A percentile compares a stretch with the other conserved stretches of the same genome.
Evolutionary conservation across 345 rosid species (phyloP).

Genomic region (Physaria fendleri): DNA sequence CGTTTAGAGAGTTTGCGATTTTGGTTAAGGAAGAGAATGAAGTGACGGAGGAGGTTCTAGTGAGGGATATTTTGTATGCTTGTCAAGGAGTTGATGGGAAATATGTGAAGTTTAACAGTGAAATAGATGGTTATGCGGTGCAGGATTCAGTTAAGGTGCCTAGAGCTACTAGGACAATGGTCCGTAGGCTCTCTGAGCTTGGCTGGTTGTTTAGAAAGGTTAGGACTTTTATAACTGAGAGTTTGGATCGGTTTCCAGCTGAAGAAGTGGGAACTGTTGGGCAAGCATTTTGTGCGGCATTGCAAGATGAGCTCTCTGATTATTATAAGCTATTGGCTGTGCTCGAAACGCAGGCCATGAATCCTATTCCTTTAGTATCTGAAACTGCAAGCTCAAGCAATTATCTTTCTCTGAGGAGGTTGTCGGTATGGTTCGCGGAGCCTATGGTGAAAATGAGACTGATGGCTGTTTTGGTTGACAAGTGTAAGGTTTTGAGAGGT

Average conservation of each 20-base stretch:
- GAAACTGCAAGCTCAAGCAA: slow-evolving; percentile 54
- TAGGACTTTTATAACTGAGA: slow-evolving; percentile 59
- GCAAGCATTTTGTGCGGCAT: slow-evolving; percentile 93
- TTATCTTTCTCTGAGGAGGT: slow-evolving; percentile 79
- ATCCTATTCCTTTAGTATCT: slow-evolving; percentile 85
- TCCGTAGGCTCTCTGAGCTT: slow-evolving; percentile 81
- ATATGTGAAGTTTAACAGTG: slow-evolving; percentile 56
- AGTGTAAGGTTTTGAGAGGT: slow-evolving; percentile 82
- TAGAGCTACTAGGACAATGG: slow-evolving; percentile 59
- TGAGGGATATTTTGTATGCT: slow-evolving; percentile 86
- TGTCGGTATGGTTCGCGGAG: slow-evolving; percentile 89
- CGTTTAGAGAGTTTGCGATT: slow-evolving; percentile 65
- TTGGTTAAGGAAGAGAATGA: slow-evolving; percentile 82
- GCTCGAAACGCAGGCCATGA: slow-evolving; percentile 81
- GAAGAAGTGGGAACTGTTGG: slow-evolving; percentile 89
- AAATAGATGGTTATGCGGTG: slow-evolving; percentile 64
- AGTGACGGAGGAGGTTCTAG: slow-evolving; percentile 79
- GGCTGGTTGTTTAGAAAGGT: slow-evolving; percentile 97
- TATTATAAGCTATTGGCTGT: slow-evolving; percentile 88
- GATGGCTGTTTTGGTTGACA: slow-evolving; percentile 95
- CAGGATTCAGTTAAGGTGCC: slow-evolving; percentile 57
- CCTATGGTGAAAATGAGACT: slow-evolving; percentile 94
- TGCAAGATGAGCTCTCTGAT: slow-evolving; percentile 83
- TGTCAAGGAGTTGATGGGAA: slow-evolving; percentile 96
- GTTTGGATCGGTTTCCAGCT: slow-evolving; percentile 73